Evolutionary conservation across 2,329 filamentous ascomycete species (phyloP), one percentile per base, ranked within the genome.

Genomic region (Mycosphaerella sp.): DNA sequence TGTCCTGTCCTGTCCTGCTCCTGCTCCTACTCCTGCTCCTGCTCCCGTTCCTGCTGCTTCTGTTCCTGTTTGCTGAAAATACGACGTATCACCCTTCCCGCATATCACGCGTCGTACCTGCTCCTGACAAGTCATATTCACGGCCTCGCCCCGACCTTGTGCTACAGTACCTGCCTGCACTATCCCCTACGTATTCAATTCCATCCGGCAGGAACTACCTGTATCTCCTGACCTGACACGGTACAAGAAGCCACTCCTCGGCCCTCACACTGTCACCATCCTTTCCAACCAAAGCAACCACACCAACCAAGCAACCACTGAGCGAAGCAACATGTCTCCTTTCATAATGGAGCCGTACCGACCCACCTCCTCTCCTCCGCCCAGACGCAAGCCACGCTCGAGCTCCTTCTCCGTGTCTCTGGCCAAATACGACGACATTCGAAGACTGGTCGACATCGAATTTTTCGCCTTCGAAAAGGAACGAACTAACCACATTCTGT

Each of bases 381-480:
- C 62, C 3, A 51, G 54, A 45, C 55, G 57, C 38, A 54, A 52
- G 17, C 43, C 59, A 23, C 55, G 60, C 12, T 47, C 60, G 17
- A 43, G 38, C 11, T 55, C 57, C 41, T 67, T 65, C 56, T 43
- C 51, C 10, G 52, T 66, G 34, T 49, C 55, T 8, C 48, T 53
- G 31, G 66, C 65, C 36, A 56, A 57, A 31, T 54, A 55, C 31
- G 56, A 61, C 12, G 66, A 68, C 55, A 60, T 64, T 39, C 60
- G 56, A n/a, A 59, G 60, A 31, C 61, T 69, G 12, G 66, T 68
- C 7, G 68, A 74, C 56, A 74, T 74, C 44, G 72, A 76, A 56
- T 76, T 76, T 57, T 68, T 72, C 46, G 66, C 66, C 12, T 69
- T 68, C 45, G 62, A 61, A 45, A 53, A 68, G 29, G 67, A 69